A percentile compares a stretch with the other conserved stretches of the same genome.
Conservation (phyloP, 768 basidiomycete species). For the Serendipita sp. region DNA sequence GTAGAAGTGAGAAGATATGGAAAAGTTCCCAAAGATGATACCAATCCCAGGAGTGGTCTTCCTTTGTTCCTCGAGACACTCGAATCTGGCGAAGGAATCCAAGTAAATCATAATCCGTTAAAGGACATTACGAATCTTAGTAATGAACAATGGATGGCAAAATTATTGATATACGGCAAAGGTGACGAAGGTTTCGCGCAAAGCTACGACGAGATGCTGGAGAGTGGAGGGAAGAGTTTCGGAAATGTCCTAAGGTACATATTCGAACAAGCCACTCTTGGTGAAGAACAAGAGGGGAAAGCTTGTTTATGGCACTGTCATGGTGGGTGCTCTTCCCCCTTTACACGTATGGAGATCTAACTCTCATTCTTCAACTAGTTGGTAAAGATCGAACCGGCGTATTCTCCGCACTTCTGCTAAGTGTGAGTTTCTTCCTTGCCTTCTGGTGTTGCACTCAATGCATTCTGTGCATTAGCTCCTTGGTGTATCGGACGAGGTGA, state of each 20-base stretch:
- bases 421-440: background rate
- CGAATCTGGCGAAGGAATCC: background rate
- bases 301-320: conserved; percentile 67
- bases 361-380: conserved; percentile 23
- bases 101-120: background rate
- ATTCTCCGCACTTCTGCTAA: conserved; percentile 1
- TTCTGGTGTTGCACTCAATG: background rate
- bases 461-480: conserved; percentile 34
- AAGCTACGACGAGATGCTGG: conserved; percentile 65
- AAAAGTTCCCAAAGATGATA: background rate
- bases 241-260: conserved; percentile 59
- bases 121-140: background rate
- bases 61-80: background rate
- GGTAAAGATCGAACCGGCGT: conserved; percentile 65
- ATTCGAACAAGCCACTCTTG: conserved; percentile 37
- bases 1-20: background rate
- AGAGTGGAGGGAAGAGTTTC: conserved; percentile 52
- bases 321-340: conserved; percentile 19
- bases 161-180: background rate
- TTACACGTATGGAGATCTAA: background rate
- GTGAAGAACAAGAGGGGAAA: conserved; percentile 20
- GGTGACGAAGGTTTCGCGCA: conserved; percentile 18
- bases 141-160: background rate
- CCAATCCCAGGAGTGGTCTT: background rate
- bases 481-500: conserved; percentile 46